Conservation (phyloP, 23 red algal species). For the Agarophyton chilense region DNA sequence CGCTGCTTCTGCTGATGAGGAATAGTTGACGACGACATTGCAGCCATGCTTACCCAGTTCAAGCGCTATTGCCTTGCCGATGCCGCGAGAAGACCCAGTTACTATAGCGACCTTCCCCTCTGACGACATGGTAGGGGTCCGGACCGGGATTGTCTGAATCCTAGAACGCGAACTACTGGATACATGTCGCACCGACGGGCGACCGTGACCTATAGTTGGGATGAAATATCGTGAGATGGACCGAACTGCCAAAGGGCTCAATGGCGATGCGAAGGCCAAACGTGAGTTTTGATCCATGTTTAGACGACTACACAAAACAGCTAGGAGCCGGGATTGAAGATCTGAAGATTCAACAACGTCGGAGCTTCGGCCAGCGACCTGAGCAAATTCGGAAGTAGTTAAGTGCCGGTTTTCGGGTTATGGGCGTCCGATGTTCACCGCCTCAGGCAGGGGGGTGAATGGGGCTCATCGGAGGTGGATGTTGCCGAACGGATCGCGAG, state of each 20-base stretch:
- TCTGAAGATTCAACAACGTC: too few relatives aligned
- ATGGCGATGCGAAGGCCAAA: slow-evolving; percentile 1
- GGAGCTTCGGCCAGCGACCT: too few relatives aligned
- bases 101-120: slow-evolving; percentile 89
- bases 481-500: too few relatives aligned
- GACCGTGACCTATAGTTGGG: not conserved
- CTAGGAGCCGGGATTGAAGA: too few relatives aligned
- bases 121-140: slow-evolving; percentile 10
- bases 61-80: slow-evolving; percentile 89
- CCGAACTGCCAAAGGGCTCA: not conserved
- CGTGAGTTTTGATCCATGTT: not conserved
- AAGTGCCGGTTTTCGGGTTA: too few relatives aligned
- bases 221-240: not conserved
- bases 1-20: slow-evolving; percentile 75
- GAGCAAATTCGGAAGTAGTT: too few relatives aligned
- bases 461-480: too few relatives aligned
- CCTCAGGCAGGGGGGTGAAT: too few relatives aligned
- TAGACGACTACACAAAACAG: not conserved
- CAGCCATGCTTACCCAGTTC: slow-evolving; percentile 78
- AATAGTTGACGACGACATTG: slow-evolving; percentile 96
- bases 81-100: slow-evolving; percentile 92
- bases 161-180: not conserved
- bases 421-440: too few relatives aligned
- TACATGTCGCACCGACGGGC: not conserved
- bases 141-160: not conserved